Base-by-base conservation (phyloP, 768 basidiomycete genomes). In the Suillus cothurnatus region DNA sequence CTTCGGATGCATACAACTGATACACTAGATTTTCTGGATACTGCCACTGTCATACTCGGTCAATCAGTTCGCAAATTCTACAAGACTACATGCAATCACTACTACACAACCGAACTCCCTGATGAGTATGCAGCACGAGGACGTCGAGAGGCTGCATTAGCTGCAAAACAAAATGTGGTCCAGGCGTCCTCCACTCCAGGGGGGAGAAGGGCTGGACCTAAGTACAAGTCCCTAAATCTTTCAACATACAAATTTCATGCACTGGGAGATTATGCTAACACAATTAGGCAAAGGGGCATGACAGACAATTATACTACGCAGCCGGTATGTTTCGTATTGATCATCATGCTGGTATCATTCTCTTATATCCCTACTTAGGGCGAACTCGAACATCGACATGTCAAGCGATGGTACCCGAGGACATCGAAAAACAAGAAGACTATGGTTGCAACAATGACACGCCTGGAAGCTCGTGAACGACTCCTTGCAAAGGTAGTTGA, bases 291-390 rank as follows among this genome's bases (percentile, higher is more conserved):
- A 1, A 74, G 72, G 66, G 79, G 81, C 1, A 76, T 78, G 9
- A 76, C 74, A 4, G 79, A 81, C 57, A 68, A 65, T 14, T 81
- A 77, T 66, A 74, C 78, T 1, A 81, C 79, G 1, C 73, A 78
- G 53, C 41, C 53, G 3, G 47, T 81, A 67, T 12, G 67, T 66
- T 68, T 32, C 28, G 32, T 2, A 12, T 61, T 15, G 31, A 61
- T 11, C 8, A 47, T 23, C n/a, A n/a, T n/a, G 11, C 45, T 0
- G 5, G n/a, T 23, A 47, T 45, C 9, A 12, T n/a, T 45, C n/a
- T n/a, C 45, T 23, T 47, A 49, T 45, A 47, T 45, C 3, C 1
- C 23, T 61, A 4, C 31, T 47, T 31, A 82, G 81, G 77, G 80
- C 4, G 81, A 82, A 67, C 71, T 76, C 0, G 73, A 80, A 60